Base-by-base conservation (phyloP, 2,329 filamentous ascomycete genomes). In the Septoria petroselini region DNA sequence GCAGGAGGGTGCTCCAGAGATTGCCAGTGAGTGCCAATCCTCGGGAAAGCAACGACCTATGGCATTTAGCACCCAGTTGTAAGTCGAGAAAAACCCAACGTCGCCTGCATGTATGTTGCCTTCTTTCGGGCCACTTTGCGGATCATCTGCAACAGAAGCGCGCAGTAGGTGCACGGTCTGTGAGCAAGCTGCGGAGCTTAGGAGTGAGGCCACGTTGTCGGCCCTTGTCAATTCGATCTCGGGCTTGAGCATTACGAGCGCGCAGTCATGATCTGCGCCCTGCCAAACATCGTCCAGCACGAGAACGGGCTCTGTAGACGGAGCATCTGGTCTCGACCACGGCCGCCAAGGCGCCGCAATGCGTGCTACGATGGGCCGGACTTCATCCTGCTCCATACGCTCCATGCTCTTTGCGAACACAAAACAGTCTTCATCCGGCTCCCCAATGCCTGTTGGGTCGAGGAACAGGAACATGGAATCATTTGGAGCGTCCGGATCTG, bases 401-500 rank as follows among this genome's bases (percentile, higher is more conserved):
- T 67, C 64, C 48, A 73, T 73, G 39, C 77, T 71, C 5, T 71
- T 57, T 1, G 80, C 74, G 58, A 86, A 81, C 0, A 84, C 76
- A 57, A 82, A 83, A 1, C 63, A 64, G 59, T 85, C 81, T 4
- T 74, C 48, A 0, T 68, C 60, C 0, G 71, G 63, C 21, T 74
- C 62, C 0, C 75, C 75, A 29, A 76, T 70, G 12, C 73, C 73
- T 4, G 72, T 67, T 0, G 80, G 77, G 46, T 85, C 79, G 2
- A 82, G 66, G 58, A 83, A 84, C 2, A 85, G 63, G 55, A 75
- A 85, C 0, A 83, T 46, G 1, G 69, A 60, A 41, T 58, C 45
- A 3, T 52, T 51, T 6, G 46, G 41, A 7, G 18, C 19, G 19
- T 41, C 9, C n/a, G n/a, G n/a, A 9, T 9, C 59, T 30, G 19